phyloP scores from a whole-genome alignment of 345 rosid genomes.

The Gossypium sturtianum region DNA sequence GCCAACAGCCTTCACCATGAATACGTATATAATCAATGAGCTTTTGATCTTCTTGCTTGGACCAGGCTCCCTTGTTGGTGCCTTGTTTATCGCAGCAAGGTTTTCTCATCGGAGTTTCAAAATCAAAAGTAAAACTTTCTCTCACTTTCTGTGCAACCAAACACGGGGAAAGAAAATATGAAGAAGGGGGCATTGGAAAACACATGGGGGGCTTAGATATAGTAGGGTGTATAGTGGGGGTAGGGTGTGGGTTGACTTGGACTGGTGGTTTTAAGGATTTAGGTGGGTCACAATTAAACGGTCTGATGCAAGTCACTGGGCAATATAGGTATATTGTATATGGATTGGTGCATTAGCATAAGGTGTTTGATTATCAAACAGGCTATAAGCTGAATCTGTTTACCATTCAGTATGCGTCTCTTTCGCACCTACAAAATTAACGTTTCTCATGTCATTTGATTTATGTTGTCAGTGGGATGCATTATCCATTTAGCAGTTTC shows the following conservation, averaged over 20 bases:
- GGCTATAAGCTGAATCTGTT: not conserved
- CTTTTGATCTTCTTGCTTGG: conserved; percentile 50
- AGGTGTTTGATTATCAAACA: not conserved
- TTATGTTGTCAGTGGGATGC: not conserved
- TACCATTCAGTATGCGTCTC: conserved; percentile 23
- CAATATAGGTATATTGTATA: not conserved
- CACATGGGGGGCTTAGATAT: conserved; percentile 16
- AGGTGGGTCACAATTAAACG: conserved; percentile 13
- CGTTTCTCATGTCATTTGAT: not conserved
- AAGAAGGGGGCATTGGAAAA: conserved; percentile 14
- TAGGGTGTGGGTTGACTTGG: conserved; percentile 29
- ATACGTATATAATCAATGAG: conserved; percentile 37
- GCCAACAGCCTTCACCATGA: conserved; percentile 58
- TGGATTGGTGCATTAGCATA: not conserved
- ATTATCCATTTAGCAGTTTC: too few relatives aligned
- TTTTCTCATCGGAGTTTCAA: not conserved
- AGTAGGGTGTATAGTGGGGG: not conserved
- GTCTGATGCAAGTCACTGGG: too few relatives aligned
- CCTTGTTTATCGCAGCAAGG: conserved; percentile 65
- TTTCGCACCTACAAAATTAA: not conserved
- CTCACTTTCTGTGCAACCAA: not conserved
- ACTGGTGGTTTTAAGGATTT: conserved; percentile 32
- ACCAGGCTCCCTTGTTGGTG: conserved; percentile 60
- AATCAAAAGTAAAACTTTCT: not conserved
- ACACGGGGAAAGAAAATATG: not conserved